Base-by-base conservation (phyloP, 192 early-diverging fungal genomes). In the Podila minutissima region DNA sequence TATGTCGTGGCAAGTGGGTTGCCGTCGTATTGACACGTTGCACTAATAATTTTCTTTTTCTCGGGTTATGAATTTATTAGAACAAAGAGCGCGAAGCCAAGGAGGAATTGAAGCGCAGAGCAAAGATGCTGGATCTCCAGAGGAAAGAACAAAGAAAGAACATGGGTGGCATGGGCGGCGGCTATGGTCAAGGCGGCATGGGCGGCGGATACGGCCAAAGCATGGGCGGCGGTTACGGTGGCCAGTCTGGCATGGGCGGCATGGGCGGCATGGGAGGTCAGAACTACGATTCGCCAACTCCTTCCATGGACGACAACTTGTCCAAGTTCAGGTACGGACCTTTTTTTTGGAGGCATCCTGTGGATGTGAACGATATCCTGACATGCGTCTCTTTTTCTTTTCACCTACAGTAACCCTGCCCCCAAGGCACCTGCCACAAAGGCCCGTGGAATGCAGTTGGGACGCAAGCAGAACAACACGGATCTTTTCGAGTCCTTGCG, bases 51-150 rank as follows among this genome's bases (percentile, higher is more conserved):
- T 17, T 46, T 15, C 33, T 46, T 15, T 46, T 46, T 17, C 13
- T 46, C 15, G 41, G 41, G 28, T 37, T 63, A 20, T n/a, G 37
- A 48, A 75, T 15, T 46, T 11, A 41, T 41, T 72, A 90, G 90
- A 96, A 94, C 83, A 97, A 98, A 83, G 97, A 99, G 78, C 93
- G 92, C 67, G 96, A 99, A 82, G 98, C 98, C 6, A 98, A 97
- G 87, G 95, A 98, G 74, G 96, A 97, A 73, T 91, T 97, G 66
- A 97, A 97, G 78, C 86, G 96, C 67, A 91, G 95, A 59, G 97
- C 96, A 37, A 94, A 95, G 79, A 86, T 93, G 77, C 89, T 98
- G 83, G 98, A 99, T 29, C 84, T 94, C 85, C 95, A 98, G 82
- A 90, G 93, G 64, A 89, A 92, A 60, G 95, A 97, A 77, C 90